phyloP scores from a whole-genome alignment of 2,329 filamentous ascomycete genomes.

The Alternaria brassicicola region DNA sequence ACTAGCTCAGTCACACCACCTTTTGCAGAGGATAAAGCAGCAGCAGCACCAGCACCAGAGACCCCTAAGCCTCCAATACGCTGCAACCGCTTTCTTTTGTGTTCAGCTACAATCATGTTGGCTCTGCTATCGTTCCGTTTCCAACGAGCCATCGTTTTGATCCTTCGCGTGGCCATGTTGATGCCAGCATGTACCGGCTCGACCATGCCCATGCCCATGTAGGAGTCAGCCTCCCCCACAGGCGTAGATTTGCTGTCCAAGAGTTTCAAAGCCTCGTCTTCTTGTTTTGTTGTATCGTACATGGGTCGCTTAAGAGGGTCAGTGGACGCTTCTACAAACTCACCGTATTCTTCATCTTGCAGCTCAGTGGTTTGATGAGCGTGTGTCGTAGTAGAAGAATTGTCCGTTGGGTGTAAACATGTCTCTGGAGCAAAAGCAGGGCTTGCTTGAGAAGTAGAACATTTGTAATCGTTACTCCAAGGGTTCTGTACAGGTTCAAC shows the following conservation, averaged over 20 bases:
- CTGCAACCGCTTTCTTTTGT: background rate
- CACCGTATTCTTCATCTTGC: constrained; percentile 15
- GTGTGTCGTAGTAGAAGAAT: background rate
- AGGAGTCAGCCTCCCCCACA: constrained; percentile 2
- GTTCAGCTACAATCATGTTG: background rate
- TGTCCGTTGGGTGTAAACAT: background rate
- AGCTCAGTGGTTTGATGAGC: background rate
- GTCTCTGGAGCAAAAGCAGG: background rate
- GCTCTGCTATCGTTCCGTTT: background rate
- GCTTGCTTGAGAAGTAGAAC: background rate
- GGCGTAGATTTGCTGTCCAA: background rate
- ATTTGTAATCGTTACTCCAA: background rate
- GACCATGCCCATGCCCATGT: constrained; percentile 9
- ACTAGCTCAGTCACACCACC: too few species aligned
- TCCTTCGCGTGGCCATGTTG: constrained; percentile 6
- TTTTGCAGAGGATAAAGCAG: background rate
- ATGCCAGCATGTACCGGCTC: background rate
- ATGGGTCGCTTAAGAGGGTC: constrained; percentile 8
- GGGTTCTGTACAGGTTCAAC: background rate
- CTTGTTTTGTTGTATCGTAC: background rate
- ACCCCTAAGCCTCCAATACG: background rate
- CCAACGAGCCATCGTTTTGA: constrained; percentile 5
- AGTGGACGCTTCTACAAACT: constrained; percentile 7
- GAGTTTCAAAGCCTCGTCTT: background rate
- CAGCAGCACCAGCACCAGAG: background rate